Evolutionary conservation across 805 yeast genomes (phyloP), one percentile per base, ranked within the genome.

Genomic region (Wickerhamia fluorescens): DNA sequence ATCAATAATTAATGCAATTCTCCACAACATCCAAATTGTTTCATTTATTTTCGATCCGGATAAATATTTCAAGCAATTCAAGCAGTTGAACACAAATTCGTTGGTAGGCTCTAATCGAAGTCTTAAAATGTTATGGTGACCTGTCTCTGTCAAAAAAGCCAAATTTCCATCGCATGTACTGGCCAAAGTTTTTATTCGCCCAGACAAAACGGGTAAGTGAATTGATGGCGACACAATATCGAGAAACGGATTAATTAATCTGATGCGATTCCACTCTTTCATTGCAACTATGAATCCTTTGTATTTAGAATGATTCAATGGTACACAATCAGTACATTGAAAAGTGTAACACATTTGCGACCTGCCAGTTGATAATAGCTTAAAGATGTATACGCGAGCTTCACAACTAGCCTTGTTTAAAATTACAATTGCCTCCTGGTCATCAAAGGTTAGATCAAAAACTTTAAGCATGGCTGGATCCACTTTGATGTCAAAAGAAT

Each of bases 1-100:
- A 13, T 59, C 64, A 7, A 71, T 34, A 28, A 68, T 54, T 13
- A 65, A 47, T 2, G 81, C 73, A 1, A 75, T 49, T 25, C 79
- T 61, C 86, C 87, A 81, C 3, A 69, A 58, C 28, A 75, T 51
- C 73, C 79, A 67, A n/a, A 79, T 55, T 20, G 65, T 66, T 41
- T 75, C 78, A 40, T 64, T 66, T 3, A 74, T 62, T 32, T 68
- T 68, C 2, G 79, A 58, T n/a, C 79, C 81, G 4, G 76, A 65
- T 12, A 79, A 45, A 36, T 68, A 67, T 31, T 61, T 65, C 38
- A 80, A 61, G 3, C 73, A 58, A 10, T 57, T 49, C n/a, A 80
- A 53, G 24, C 78, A 67, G 8, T 45, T 58, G 4, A 35, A 17
- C 1, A 76, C 73, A 5, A 69, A 42, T 2, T 55, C 54, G 21